A percentile compares a stretch with the other conserved stretches of the same genome.
phyloP scores from a whole-genome alignment of 805 yeast species.

The Saturnispora sanitii region DNA sequence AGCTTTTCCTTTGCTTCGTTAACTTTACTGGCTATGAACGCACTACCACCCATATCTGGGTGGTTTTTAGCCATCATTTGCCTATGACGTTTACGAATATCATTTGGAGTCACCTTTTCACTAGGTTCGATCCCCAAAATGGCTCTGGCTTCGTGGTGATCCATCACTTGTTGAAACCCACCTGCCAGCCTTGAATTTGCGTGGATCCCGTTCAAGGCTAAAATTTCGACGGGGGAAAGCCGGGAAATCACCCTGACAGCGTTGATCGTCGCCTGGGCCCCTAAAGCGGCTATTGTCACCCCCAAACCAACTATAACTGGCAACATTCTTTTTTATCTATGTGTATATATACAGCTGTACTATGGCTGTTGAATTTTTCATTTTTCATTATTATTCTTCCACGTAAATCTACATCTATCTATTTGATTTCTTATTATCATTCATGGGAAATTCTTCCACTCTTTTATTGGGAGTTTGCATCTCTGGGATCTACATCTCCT shows the following conservation, averaged over 20 bases:
- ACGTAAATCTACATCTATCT: too few species aligned
- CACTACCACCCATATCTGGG: constrained; percentile 85
- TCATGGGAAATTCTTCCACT: neutral
- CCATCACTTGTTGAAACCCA: constrained; percentile 55
- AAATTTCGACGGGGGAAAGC: constrained; percentile 31
- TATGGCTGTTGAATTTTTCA: constrained; percentile 24
- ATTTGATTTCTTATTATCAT: too few species aligned
- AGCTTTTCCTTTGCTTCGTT: constrained; percentile 78
- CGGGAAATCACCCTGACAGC: too few species aligned
- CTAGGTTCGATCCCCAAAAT: constrained; percentile 54
- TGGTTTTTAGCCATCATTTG: constrained; percentile 72
- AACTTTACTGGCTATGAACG: constrained; percentile 71
- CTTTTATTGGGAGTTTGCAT: constrained; percentile 26
- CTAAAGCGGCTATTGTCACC: too few species aligned
- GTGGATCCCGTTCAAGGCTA: constrained; percentile 30
- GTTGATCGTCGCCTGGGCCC: too few species aligned
- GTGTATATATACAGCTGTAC: too few species aligned
- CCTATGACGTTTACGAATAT: constrained; percentile 65
- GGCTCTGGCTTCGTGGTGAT: constrained; percentile 59
- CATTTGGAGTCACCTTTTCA: constrained; percentile 34
- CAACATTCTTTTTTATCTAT: too few species aligned
- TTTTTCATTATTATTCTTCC: too few species aligned
- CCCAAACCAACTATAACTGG: too few species aligned
- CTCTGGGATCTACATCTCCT: constrained; percentile 74
- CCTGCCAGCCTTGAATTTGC: constrained; percentile 34